Conservation (phyloP, 169 alveolate species). For the Cryptosporidium canis region DNA sequence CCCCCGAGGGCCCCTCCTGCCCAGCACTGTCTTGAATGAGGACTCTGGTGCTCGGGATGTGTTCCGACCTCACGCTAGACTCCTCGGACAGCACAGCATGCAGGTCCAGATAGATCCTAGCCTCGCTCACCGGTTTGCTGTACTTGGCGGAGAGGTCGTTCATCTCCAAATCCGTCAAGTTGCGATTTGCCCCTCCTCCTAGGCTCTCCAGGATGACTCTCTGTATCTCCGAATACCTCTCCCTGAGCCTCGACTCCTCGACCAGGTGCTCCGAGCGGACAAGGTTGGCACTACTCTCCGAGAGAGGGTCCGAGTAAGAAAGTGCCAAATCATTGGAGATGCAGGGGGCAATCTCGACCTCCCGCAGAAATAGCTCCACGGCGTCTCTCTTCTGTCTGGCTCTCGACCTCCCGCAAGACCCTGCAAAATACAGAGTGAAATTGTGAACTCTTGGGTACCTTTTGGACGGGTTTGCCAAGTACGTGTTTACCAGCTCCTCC, state of each 20-base stretch:
- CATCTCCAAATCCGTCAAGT: not conserved
- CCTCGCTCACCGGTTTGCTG: not conserved
- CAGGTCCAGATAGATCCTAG: constrained; percentile 9
- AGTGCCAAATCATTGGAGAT: constrained; percentile 44
- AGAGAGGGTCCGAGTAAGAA: constrained; percentile 53
- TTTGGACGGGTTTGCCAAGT: constrained; percentile 21
- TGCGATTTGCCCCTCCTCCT: not conserved
- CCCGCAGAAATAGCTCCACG: not conserved
- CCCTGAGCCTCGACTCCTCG: not conserved
- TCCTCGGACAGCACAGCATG: constrained; percentile 55
- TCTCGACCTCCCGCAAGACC: not conserved
- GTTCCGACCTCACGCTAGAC: not conserved
- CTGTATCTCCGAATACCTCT: constrained; percentile 22
- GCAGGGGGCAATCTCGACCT: constrained; percentile 41
- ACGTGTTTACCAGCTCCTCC: constrained; percentile 67
- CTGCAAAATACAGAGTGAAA: constrained; percentile 32
- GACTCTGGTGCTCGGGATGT: constrained; percentile 2
- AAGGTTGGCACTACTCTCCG: constrained; percentile 4
- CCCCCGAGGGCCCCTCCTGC: not conserved
- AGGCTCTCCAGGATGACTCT: not conserved
- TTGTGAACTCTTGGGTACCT: constrained; percentile 31
- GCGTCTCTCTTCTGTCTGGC: not conserved
- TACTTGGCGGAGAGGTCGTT: not conserved
- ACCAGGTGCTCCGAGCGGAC: not conserved
- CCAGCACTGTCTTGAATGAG: not conserved